Evolutionary conservation across 1,284 basidiomycete genomes (phyloP), one percentile per base, ranked within the genome.

Genomic region (Irpex sp.): DNA sequence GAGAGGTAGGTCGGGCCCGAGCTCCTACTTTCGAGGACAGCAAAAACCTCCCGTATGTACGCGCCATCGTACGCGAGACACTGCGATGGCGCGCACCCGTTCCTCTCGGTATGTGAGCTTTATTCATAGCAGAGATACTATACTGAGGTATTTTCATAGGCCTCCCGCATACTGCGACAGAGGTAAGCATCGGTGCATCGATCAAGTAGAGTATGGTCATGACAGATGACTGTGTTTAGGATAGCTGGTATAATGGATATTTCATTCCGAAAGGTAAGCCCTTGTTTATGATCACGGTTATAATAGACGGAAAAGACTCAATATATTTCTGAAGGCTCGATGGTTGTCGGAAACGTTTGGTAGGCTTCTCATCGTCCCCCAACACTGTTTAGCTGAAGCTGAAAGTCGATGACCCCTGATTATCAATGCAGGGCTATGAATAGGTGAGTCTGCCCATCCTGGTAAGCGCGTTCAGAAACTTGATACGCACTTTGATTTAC

Each of bases 11-110:
- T 2, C 26, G 39, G 8, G 61, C 36, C 3, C 26, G 56, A 5
- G 35, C 55, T 13, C 61, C 61, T 1, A 37, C 19, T 4, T 37
- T 61, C 43, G 17, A 36, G 5, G 61, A 61, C 56, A 31, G 17
- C 6, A 46, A 37, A 1, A 9, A 17, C 11, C 56, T 61, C 15
- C 61, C 61, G 47, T 61, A 61, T 19, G 33, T 61, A 4, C 15
- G 3, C 33, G 61, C 61, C 5, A 37, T 61, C n/a, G 37, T 57
- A 17, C 26, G 46, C 7, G 61, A 61, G 35, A 57, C 55, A 9
- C 39, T 59, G 11, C 17, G 60, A 15, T 59, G 57, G 50, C 17
- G 53, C 8, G 2, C 53, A 1, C 53, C 53, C 1, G 19, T 35
- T 13, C 4, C 53, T 55, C 53, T 55, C 3, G 53, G 53, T 55